These are phyloP conservation scores for Ogataea kodamae DNA, from an alignment of 805 yeast genomes.

Conservation along the genomic window DNA sequence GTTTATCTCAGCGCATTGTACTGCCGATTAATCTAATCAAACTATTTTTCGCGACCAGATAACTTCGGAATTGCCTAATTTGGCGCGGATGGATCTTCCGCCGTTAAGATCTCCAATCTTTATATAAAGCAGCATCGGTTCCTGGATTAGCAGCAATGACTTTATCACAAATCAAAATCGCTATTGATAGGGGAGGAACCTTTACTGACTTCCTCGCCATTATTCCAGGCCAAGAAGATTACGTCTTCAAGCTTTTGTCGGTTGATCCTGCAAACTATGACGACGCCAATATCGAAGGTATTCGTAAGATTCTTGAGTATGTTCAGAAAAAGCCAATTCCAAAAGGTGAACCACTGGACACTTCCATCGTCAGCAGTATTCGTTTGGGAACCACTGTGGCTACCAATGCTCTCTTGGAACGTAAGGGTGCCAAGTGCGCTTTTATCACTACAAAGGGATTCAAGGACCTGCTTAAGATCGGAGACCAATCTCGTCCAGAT, in stretches of 20 bases:
- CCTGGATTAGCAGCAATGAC: too few species aligned
- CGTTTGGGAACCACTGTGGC: slow-evolving; percentile 31
- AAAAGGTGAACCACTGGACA: slow-evolving; percentile 18
- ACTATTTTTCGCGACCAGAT: neutral
- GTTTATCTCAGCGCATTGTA: too few species aligned
- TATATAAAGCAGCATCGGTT: too few species aligned
- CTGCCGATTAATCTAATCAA: too few species aligned
- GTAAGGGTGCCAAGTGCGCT: slow-evolving; percentile 24
- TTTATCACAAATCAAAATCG: slow-evolving; percentile 10
- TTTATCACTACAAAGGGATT: slow-evolving; percentile 31
- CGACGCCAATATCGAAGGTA: slow-evolving; percentile 30
- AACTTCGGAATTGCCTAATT: neutral
- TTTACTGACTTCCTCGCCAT: slow-evolving; percentile 19
- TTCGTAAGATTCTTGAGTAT: slow-evolving; percentile 23
- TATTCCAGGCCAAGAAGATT: slow-evolving; percentile 9
- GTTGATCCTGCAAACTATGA: slow-evolving; percentile 27
- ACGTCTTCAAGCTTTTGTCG: slow-evolving; percentile 11
- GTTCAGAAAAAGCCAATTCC: slow-evolving; percentile 19
- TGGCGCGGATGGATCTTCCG: too few species aligned
- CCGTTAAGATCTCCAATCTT: too few species aligned
- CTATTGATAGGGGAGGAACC: slow-evolving; percentile 38
- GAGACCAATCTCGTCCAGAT: slow-evolving; percentile 32
- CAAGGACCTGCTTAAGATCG: slow-evolving; percentile 32
- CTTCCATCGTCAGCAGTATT: slow-evolving; percentile 21
- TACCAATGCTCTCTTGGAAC: slow-evolving; percentile 26